Percentiles rank a stretch among this genome's conserved stretches.
These are phyloP conservation scores for Verbena officinalis DNA, from an alignment of 257 asterid species.

Conservation along the genomic window DNA sequence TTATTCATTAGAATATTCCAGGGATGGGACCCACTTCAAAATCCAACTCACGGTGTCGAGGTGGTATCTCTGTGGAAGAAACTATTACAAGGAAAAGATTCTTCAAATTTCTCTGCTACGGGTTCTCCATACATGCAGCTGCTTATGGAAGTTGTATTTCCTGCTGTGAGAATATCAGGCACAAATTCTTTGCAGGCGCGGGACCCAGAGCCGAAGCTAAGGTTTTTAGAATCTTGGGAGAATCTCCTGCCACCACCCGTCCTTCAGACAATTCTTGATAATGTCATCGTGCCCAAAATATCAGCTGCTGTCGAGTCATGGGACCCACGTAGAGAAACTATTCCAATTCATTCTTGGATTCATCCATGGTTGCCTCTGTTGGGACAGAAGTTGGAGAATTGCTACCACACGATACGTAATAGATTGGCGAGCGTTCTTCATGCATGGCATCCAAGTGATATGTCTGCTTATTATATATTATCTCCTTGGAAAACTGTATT, in stretches of 20 bases:
- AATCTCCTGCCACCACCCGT: slow-evolving; percentile 65
- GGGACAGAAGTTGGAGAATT: slow-evolving; percentile 70
- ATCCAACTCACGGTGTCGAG: slow-evolving; percentile 79
- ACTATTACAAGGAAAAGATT: slow-evolving; percentile 62
- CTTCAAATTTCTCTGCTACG: slow-evolving; percentile 40
- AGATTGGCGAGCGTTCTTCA: slow-evolving; percentile 84
- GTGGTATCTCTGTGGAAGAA: slow-evolving; percentile 69
- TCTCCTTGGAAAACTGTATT: slow-evolving; percentile 91
- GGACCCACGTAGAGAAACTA: slow-evolving; percentile 90
- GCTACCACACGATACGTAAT: slow-evolving; percentile 76
- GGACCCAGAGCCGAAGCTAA: slow-evolving; percentile 87
- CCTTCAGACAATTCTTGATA: slow-evolving; percentile 64
- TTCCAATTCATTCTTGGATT: slow-evolving; percentile 89
- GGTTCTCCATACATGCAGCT: slow-evolving; percentile 79
- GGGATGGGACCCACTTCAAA: slow-evolving; percentile 96
- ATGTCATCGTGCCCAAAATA: slow-evolving; percentile 68
- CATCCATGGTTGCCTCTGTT: slow-evolving; percentile 91
- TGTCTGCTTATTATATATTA: slow-evolving; percentile 71
- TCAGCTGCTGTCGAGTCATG: slow-evolving; percentile 80
- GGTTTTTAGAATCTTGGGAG: slow-evolving; percentile 89
- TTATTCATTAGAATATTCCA: slow-evolving; percentile 77
- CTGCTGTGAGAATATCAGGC: slow-evolving; percentile 93
- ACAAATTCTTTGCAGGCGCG: slow-evolving; percentile 92
- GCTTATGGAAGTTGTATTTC: slow-evolving; percentile 88
- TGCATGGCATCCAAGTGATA: slow-evolving; percentile 92